A percentile compares a stretch with the other conserved stretches of the same genome.
Conservation (phyloP, 2,329 filamentous ascomycete genomes). For the Diaporthe sp. region DNA sequence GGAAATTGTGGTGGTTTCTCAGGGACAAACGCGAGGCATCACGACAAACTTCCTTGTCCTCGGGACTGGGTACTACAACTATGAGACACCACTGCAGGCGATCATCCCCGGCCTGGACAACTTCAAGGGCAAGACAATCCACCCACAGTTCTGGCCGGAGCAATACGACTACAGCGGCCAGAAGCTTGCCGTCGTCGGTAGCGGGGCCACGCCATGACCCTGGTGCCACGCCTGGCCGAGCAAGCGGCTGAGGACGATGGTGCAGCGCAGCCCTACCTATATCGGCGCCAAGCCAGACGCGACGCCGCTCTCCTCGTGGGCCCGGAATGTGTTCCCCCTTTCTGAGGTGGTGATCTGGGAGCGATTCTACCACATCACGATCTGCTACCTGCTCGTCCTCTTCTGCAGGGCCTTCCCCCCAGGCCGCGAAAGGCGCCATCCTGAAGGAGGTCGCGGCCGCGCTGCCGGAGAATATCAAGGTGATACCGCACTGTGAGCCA, state of each 20-base stretch:
- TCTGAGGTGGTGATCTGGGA: slow-evolving; percentile 59
- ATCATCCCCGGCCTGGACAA: slow-evolving; percentile 58
- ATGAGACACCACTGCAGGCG: slow-evolving; percentile 69
- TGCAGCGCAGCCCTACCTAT: slow-evolving; percentile 77
- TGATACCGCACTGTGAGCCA: slow-evolving; percentile 48
- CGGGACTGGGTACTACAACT: slow-evolving; percentile 76
- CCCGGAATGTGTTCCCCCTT: slow-evolving; percentile 63
- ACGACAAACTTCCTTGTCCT: slow-evolving; percentile 57
- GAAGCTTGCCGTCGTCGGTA: slow-evolving; percentile 77
- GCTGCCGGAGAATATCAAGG: slow-evolving; percentile 69
- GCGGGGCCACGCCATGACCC: slow-evolving; percentile 79
- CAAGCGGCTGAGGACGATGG: slow-evolving; percentile 71
- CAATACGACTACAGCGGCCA: slow-evolving; percentile 77
- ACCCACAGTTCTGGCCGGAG: slow-evolving; percentile 83
- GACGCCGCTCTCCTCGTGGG: slow-evolving; percentile 76
- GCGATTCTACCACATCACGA: slow-evolving; percentile 39
- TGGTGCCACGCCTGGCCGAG: slow-evolving; percentile 71
- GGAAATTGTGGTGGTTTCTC: slow-evolving; percentile 60
- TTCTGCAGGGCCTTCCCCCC: slow-evolving; percentile 75
- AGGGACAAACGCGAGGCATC: slow-evolving; percentile 47
- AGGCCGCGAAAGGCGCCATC: slow-evolving; percentile 71
- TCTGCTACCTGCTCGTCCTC: background rate
- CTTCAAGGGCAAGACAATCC: slow-evolving; percentile 64
- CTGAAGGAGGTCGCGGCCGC: slow-evolving; percentile 70
- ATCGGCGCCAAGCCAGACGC: slow-evolving; percentile 68